A percentile compares a stretch with the other conserved stretches of the same genome.
Conservation (phyloP, 2,329 filamentous ascomycete species). For the Cercospora brassicicola region DNA sequence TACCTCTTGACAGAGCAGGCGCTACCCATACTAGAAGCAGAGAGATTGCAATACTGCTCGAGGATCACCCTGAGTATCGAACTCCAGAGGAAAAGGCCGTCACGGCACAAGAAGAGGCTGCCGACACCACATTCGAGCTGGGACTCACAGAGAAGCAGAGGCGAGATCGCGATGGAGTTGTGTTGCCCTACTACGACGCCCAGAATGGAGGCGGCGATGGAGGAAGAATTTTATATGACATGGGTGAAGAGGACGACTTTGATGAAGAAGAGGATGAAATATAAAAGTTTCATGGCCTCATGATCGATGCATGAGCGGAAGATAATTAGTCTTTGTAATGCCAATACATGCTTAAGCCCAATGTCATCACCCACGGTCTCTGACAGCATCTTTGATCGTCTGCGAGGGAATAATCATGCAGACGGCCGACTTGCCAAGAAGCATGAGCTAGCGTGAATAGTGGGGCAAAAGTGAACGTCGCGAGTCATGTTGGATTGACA, state of each 20-base stretch:
- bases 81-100: conserved; percentile 44
- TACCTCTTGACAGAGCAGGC: conserved; percentile 43
- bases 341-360: not conserved
- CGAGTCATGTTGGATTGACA: not conserved
- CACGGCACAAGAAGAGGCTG: conserved; percentile 48
- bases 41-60: conserved; percentile 59
- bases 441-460: not conserved
- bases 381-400: not conserved
- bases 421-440: not conserved
- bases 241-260: conserved; percentile 95
- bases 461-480: not conserved
- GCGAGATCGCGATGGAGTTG: conserved; percentile 80
- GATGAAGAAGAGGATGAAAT: conserved; percentile 95
- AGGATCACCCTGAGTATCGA: conserved; percentile 73
- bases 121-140: conserved; percentile 77
- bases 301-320: not conserved
- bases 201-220: conserved; percentile 82
- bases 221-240: conserved; percentile 91
- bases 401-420: not conserved
- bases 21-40: conserved; percentile 23
- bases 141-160: conserved; percentile 88
- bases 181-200: conserved; percentile 94
- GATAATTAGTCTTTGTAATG: not conserved
- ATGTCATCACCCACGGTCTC: not conserved
- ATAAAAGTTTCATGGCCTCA: conserved; percentile 42